Conservation (phyloP, 2,329 filamentous ascomycete genomes). For the Penicillium sp. region DNA sequence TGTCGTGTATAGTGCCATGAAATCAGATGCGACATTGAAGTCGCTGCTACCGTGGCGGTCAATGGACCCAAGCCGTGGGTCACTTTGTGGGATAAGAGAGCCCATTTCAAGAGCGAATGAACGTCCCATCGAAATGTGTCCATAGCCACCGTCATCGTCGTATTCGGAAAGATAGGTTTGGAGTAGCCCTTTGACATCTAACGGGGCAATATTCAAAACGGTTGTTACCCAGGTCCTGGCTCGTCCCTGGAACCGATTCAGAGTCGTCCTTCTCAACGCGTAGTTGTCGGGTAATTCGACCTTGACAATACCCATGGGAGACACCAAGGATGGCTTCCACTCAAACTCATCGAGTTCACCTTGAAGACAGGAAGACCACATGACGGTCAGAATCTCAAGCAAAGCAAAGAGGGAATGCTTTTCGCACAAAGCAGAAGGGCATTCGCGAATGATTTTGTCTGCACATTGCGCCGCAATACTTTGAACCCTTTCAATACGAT, state of each 20-base stretch:
- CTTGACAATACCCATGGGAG: conserved; percentile 71
- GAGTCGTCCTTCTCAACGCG: conserved; percentile 71
- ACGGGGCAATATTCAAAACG: conserved; percentile 78
- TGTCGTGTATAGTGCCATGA: conserved; percentile 94
- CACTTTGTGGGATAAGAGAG: conserved; percentile 76
- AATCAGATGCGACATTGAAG: conserved; percentile 91
- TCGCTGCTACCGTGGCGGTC: conserved; percentile 69
- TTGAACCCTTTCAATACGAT: conserved; percentile 88
- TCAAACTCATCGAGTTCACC: conserved; percentile 92
- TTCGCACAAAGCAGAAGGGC: conserved; percentile 88
- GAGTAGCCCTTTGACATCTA: conserved; percentile 91
- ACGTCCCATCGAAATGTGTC: conserved; percentile 84
- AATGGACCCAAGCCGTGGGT: conserved; percentile 79
- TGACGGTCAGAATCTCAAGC: conserved; percentile 83
- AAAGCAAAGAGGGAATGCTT: conserved; percentile 87
- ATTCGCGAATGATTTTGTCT: conserved; percentile 76
- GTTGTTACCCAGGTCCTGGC: conserved; percentile 77
- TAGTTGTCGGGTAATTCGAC: conserved; percentile 95
- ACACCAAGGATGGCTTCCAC: conserved; percentile 77
- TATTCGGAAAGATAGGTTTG: conserved; percentile 94
- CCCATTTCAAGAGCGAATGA: conserved; percentile 95
- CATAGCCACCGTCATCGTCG: conserved; percentile 85
- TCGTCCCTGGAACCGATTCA: conserved; percentile 72
- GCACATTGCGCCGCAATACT: conserved; percentile 80
- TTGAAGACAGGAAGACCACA: conserved; percentile 94